phyloP scores from a whole-genome alignment of 2,329 filamentous ascomycete species.

The Fusarium sublunatum region DNA sequence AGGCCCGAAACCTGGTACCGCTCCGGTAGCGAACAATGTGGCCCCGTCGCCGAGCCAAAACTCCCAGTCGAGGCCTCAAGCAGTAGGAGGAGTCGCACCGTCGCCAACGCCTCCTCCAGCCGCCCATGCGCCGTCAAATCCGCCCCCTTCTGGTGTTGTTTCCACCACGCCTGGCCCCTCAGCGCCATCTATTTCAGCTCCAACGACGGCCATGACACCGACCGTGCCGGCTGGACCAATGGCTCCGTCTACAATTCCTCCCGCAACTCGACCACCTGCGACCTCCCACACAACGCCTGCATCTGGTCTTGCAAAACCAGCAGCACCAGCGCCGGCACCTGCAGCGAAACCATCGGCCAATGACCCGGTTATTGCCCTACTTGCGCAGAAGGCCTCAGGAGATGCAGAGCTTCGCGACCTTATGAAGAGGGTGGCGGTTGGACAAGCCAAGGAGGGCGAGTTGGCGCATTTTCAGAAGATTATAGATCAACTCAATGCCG shows the following conservation, averaged over 20 bases:
- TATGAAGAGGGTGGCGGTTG: slow-evolving; percentile 85
- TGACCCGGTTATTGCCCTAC: slow-evolving; percentile 83
- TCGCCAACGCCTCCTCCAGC: slow-evolving; percentile 38
- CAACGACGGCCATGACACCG: slow-evolving; percentile 45
- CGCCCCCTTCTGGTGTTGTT: slow-evolving; percentile 7
- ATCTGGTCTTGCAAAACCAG: slow-evolving; percentile 31
- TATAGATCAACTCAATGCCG: slow-evolving; percentile 79
- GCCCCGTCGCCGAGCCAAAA: slow-evolving; percentile 36
- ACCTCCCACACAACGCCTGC: slow-evolving; percentile 33
- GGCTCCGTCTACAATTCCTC: slow-evolving; percentile 41
- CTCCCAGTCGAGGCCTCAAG: slow-evolving; percentile 31
- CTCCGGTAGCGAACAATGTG: slow-evolving; percentile 30
- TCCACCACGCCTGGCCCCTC: slow-evolving; percentile 11
- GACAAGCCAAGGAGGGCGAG: slow-evolving; percentile 76
- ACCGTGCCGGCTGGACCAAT: slow-evolving; percentile 44
- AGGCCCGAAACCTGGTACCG: slow-evolving; percentile 29
- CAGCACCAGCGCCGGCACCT: slow-evolving; percentile 25
- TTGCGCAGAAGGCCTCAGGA: slow-evolving; percentile 79
- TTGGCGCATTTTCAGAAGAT: slow-evolving; percentile 81
- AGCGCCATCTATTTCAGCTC: slow-evolving; percentile 32
- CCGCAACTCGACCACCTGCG: slow-evolving; percentile 38
- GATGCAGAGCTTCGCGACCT: slow-evolving; percentile 79
- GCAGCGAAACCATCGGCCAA: slow-evolving; percentile 49
- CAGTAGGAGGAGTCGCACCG: slow-evolving; percentile 30
- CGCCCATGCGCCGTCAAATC: slow-evolving; percentile 39